phyloP scores from a whole-genome alignment of 192 early-diverging fungal species.

The Linnemannia exigua region DNA sequence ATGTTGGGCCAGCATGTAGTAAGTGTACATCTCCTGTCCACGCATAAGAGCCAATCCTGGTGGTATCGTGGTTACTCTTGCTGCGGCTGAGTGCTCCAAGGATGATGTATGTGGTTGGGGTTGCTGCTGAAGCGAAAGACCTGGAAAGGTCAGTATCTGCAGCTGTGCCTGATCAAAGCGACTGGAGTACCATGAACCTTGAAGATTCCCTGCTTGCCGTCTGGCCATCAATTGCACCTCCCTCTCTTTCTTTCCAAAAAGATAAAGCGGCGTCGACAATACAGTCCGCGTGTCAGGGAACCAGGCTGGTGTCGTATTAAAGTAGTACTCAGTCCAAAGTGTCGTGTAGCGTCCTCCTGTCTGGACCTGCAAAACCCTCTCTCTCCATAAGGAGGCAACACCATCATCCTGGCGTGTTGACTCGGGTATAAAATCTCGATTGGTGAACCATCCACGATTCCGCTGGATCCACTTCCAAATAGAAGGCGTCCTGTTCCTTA shows the following conservation, averaged over 20 bases:
- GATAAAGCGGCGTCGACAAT: not conserved
- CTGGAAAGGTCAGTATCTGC: slow-evolving; percentile 26
- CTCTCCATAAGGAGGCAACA: slow-evolving; percentile 27
- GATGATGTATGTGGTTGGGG: not conserved
- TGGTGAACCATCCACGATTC: slow-evolving; percentile 56
- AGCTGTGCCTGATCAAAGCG: slow-evolving; percentile 27
- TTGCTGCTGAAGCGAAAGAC: not conserved
- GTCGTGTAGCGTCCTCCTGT: slow-evolving; percentile 51
- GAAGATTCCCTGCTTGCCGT: not conserved
- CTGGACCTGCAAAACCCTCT: slow-evolving; percentile 37
- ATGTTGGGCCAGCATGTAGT: slow-evolving; percentile 26
- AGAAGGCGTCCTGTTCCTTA: slow-evolving; percentile 44
- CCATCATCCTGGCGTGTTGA: not conserved
- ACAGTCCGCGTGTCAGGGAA: slow-evolving; percentile 35
- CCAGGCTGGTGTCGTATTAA: slow-evolving; percentile 25
- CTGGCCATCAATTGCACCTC: not conserved
- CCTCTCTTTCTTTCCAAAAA: not conserved
- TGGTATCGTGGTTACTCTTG: slow-evolving; percentile 7
- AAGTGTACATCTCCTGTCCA: slow-evolving; percentile 39
- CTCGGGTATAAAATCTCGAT: slow-evolving; percentile 27
- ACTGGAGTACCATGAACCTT: slow-evolving; percentile 20
- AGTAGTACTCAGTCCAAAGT: slow-evolving; percentile 60
- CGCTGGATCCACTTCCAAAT: slow-evolving; percentile 58
- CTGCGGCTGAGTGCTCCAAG: not conserved
- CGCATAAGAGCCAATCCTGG: slow-evolving; percentile 29